These are phyloP conservation scores for Vanrija humicola DNA, from an alignment of 1,284 basidiomycete genomes.

Conservation along the genomic window DNA sequence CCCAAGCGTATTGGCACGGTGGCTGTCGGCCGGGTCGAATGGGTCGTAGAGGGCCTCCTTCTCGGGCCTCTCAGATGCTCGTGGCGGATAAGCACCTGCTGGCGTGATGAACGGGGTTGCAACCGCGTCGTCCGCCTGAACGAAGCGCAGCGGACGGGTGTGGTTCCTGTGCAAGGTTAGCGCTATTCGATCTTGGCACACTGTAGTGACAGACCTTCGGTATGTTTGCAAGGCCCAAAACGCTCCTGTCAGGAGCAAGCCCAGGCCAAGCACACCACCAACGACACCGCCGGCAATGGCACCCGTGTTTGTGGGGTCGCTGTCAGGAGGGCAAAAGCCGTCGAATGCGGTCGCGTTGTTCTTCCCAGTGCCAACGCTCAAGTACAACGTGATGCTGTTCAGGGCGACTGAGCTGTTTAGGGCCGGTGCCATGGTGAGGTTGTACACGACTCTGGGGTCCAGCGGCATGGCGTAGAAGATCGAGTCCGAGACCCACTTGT, in stretches of 20 bases:
- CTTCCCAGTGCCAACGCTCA: not conserved
- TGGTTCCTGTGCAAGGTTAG: constrained; percentile 37
- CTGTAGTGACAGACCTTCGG: no score
- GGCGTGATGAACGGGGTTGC: no score
- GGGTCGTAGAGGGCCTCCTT: no score
- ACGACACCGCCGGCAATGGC: constrained; percentile 47
- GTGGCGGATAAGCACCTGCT: no score
- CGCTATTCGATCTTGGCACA: no score
- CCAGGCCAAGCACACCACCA: constrained; percentile 41
- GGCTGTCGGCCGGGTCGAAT: no score
- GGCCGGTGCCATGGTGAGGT: not conserved
- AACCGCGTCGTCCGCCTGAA: no score
- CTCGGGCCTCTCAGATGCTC: no score
- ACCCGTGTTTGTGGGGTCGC: constrained; percentile 14
- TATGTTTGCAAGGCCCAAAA: constrained; percentile 15
- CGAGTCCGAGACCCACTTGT: not conserved
- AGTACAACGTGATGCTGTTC: not conserved
- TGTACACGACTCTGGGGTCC: not conserved
- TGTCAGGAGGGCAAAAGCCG: not conserved
- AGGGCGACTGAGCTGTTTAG: not conserved
- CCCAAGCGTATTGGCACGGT: no score
- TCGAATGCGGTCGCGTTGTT: not conserved
- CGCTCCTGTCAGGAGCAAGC: constrained; percentile 32
- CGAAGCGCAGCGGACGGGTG: constrained; percentile 39
- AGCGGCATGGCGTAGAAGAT: not conserved